Conservation (phyloP, 2,329 filamentous ascomycete species). For the Orbilia blumenaviensis region DNA sequence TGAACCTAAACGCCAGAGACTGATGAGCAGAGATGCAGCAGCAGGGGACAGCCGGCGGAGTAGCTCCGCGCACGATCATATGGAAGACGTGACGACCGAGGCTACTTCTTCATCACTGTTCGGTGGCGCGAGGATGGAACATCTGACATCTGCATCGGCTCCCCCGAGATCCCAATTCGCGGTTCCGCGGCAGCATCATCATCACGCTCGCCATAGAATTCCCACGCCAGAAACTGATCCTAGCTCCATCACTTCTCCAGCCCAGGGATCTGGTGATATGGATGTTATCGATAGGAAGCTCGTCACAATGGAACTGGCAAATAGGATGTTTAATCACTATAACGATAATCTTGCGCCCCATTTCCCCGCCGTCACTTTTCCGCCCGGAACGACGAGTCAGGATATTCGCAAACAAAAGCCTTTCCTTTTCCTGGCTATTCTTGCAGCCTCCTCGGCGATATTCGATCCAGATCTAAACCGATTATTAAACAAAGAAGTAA, state of each 20-base stretch:
- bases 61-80: slow-evolving; percentile 69
- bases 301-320: slow-evolving; percentile 66
- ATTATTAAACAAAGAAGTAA: slow-evolving; percentile 56
- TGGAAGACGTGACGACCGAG: slow-evolving; percentile 82
- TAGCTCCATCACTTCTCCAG: slow-evolving; percentile 53
- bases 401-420: slow-evolving; percentile 56
- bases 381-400: slow-evolving; percentile 54
- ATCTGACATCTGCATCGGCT: slow-evolving; percentile 48
- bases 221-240: slow-evolving; percentile 52
- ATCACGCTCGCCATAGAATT: slow-evolving; percentile 57
- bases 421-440: slow-evolving; percentile 57
- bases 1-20: slow-evolving; percentile 53
- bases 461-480: slow-evolving; percentile 55
- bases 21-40: slow-evolving; percentile 49
- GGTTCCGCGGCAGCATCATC: slow-evolving; percentile 28
- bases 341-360: slow-evolving; percentile 56
- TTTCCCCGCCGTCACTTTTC: slow-evolving; percentile 57
- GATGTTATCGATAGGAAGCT: slow-evolving; percentile 66
- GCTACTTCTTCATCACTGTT: slow-evolving; percentile 58
- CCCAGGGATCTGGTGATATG: slow-evolving; percentile 38
- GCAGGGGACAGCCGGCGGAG: slow-evolving; percentile 37
- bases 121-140: slow-evolving; percentile 35
- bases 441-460: slow-evolving; percentile 56
- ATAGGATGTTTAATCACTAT: slow-evolving; percentile 62
- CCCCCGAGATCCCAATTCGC: slow-evolving; percentile 49